Evolutionary conservation across 176 grass and related monocot species (phyloP).

Genomic region (Chrysopogon serrulatus): DNA sequence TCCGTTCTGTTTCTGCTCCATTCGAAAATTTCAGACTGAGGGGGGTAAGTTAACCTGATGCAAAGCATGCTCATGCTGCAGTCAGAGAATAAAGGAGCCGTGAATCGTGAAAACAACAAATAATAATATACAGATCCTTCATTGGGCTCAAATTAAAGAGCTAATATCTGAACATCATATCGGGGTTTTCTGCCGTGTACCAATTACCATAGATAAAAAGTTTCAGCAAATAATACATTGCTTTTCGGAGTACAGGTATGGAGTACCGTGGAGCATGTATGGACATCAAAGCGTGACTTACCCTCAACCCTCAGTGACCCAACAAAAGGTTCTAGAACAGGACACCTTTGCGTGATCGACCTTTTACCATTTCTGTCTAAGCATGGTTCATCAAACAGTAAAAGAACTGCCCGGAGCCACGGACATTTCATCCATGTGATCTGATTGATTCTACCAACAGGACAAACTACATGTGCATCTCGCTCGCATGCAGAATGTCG

Average conservation of each 20-base stretch:
- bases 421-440: slow-evolving; percentile 3
- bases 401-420: neutral
- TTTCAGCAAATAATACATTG: neutral
- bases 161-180: neutral
- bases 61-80: neutral
- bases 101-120: neutral
- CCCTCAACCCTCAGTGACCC: slow-evolving; percentile 15
- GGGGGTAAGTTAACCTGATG: neutral
- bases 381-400: slow-evolving; percentile 36
- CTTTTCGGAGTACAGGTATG: neutral
- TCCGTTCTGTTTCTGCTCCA: neutral
- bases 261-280: neutral
- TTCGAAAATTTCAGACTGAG: neutral
- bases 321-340: slow-evolving; percentile 21
- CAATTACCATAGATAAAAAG: neutral
- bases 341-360: slow-evolving; percentile 9
- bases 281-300: neutral
- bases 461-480: slow-evolving; percentile 33
- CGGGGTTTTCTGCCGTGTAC: neutral
- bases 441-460: slow-evolving; percentile 30
- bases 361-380: slow-evolving; percentile 44
- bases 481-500: slow-evolving; percentile 15
- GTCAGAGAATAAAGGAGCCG: neutral
- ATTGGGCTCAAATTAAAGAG: neutral
- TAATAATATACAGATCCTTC: neutral